These are phyloP conservation scores for Echinochloa phyllopogon DNA, from an alignment of 176 grass and related monocot genomes.

Conservation along the genomic window DNA sequence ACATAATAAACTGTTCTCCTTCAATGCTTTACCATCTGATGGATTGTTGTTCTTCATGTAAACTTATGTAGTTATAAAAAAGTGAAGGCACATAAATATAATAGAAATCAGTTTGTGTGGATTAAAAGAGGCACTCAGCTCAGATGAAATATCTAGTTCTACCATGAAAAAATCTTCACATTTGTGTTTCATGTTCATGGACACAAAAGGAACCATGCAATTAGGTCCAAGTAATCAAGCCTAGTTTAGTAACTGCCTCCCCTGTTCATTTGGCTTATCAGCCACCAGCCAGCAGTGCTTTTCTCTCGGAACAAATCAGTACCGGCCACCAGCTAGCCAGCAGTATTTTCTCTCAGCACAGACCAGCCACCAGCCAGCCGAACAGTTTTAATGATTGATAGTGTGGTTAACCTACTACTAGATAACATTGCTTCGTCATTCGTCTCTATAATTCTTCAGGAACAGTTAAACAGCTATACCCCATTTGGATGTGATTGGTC, in stretches of 20 bases:
- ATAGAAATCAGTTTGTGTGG: neutral
- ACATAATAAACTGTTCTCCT: no score
- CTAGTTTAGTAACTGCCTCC: neutral
- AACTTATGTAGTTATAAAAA: neutral
- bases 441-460: constrained; percentile 20
- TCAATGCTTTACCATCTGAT: neutral
- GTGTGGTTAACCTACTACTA: neutral
- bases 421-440: constrained; percentile 22
- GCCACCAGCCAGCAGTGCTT: no score
- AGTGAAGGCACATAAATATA: no score
- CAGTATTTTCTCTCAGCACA: no score
- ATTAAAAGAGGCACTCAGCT: no score
- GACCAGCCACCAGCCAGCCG: no score
- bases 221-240: neutral
- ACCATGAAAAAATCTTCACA: neutral
- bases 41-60: neutral
- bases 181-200: neutral
- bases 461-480: neutral
- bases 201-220: neutral
- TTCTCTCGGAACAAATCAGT: no score
- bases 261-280: no score
- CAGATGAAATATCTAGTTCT: no score
- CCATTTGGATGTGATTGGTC: constrained; percentile 16
- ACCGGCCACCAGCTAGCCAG: no score
- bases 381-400: neutral